A percentile compares a stretch with the other conserved stretches of the same genome.
Evolutionary conservation across 148 eudicot species (phyloP).

Genomic region (Amaranthus palmeri): DNA sequence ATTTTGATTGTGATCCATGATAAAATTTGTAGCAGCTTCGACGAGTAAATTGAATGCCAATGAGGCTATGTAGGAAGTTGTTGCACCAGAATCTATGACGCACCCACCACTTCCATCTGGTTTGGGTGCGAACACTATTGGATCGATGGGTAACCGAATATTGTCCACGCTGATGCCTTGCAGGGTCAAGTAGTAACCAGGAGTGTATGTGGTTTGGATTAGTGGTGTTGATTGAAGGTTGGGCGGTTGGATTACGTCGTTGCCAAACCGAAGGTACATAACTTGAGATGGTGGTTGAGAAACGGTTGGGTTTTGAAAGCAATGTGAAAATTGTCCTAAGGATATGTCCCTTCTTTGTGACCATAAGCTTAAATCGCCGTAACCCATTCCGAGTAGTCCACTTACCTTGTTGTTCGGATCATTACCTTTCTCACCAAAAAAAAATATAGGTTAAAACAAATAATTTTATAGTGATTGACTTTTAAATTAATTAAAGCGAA

Average conservation of each 20-base stretch:
- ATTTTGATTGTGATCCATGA: not conserved
- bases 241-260: not conserved
- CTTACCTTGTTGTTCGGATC: not conserved
- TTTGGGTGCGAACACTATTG: not conserved
- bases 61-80: not conserved
- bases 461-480: no score
- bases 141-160: not conserved
- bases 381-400: slow-evolving; percentile 9
- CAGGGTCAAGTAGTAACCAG: slow-evolving; percentile 1
- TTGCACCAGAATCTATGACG: not conserved
- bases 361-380: not conserved
- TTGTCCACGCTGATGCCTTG: not conserved
- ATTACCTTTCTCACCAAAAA: not conserved
- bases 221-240: not conserved
- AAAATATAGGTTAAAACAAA: no score
- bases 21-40: not conserved
- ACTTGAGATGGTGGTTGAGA: not conserved
- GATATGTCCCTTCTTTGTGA: not conserved
- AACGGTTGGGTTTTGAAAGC: not conserved
- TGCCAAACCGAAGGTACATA: slow-evolving; percentile 10
- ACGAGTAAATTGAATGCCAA: not conserved
- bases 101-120: slow-evolving; percentile 6
- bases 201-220: not conserved
- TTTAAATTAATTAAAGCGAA: no score
- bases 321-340: slow-evolving; percentile 10